Evolutionary conservation across 352 stramenopile species (phyloP), one percentile per base, ranked within the genome.

Genomic region (Pelagophyceae sp.): DNA sequence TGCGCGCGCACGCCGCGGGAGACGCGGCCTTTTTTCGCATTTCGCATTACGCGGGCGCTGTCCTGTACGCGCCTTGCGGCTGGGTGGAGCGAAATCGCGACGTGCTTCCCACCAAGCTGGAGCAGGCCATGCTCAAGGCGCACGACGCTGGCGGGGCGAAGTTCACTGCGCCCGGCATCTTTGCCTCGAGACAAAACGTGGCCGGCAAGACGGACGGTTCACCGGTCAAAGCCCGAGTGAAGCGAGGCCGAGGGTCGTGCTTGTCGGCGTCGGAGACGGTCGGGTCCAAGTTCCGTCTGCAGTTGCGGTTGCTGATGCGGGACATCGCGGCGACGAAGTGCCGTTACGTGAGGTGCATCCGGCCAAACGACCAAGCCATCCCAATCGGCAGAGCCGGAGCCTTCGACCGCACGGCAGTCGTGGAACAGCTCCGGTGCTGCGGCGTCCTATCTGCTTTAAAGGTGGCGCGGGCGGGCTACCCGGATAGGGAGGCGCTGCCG

Each of bases 31-130:
- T 90, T 79, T 97, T 98, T 79, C 92, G 92, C 76, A 90, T 98
- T 71, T 91, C 95, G 76, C 93, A 98, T 85, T 98, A 96, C 86
- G 93, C 93, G 65, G 95, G 92, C 74, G 80, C 87, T 60, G 93
- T 98, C 63, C 87, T 90, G 71, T 98, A 98, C 85, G 92, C 90
- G 78, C 91, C 94, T 15, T 86, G 88, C 64, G 91, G 92, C 77
- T 98, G 97, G 78, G 94, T 97, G 63, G 86, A 93, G 78, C 96
- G 96, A 85, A 98, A 98, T 86, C 94, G 95, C 79, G 93, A 98
- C 83, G 93, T 89, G 45, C 89, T 97, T 65, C 90, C 91, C 17
- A 90, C 91, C 75, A 91, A 97, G 79, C 82, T 97, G n/a, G 85
- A 92, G 61, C 89, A 96, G 27, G 54, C 76, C 5, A 79, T 79